A percentile compares a stretch with the other conserved stretches of the same genome.
Evolutionary conservation across 768 basidiomycete genomes (phyloP).

Genomic region (Tulasnella sp.): DNA sequence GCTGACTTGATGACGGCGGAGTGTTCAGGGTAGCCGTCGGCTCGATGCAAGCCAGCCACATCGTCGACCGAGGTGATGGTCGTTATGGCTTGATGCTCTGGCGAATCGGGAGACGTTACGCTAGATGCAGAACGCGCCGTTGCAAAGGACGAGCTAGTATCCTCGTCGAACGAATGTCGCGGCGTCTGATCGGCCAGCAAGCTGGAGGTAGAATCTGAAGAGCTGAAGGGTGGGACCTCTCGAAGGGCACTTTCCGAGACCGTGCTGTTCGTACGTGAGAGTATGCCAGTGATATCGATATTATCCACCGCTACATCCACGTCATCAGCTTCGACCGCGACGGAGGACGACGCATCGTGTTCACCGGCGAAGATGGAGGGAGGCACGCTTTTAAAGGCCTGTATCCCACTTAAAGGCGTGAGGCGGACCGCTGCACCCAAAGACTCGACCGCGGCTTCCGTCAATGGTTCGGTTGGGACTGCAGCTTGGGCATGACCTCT

Average conservation of each 20-base stretch:
- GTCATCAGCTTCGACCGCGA: conserved; percentile 11
- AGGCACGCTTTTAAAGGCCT: conserved; percentile 10
- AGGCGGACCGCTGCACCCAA: conserved; percentile 7
- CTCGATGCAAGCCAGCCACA: background rate
- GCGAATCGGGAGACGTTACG: background rate
- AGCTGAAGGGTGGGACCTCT: conserved; percentile 7
- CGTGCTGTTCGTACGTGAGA: conserved; percentile 3
- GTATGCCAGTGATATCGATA: background rate
- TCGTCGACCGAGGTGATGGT: background rate
- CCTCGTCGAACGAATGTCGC: conserved; percentile 1
- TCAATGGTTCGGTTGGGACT: background rate
- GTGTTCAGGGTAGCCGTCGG: background rate
- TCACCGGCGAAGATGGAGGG: background rate
- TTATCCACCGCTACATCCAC: background rate
- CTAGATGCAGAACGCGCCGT: background rate
- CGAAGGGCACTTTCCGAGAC: conserved; percentile 3
- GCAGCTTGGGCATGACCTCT: background rate
- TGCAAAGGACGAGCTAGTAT: conserved; percentile 1
- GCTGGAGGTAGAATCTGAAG: background rate
- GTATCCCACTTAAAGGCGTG: background rate
- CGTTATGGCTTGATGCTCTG: background rate
- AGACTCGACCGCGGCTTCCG: conserved; percentile 11
- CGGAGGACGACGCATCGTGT: conserved; percentile 5
- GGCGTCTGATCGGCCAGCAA: background rate
- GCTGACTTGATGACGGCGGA: background rate